Evolutionary conservation across 345 rosid genomes (phyloP), one percentile per base, ranked within the genome.

Genomic region (Syzygium aromaticum): DNA sequence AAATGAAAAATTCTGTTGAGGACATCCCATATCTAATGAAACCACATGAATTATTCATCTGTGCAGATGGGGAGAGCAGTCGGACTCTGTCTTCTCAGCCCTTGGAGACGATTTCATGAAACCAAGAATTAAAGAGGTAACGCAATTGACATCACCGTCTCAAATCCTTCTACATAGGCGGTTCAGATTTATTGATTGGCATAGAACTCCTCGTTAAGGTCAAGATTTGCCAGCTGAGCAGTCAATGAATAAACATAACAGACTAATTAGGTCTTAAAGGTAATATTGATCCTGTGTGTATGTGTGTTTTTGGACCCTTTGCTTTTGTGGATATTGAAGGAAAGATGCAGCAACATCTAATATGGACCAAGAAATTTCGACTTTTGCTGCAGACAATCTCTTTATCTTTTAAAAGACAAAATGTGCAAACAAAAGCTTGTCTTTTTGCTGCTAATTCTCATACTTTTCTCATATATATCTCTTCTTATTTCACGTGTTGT

Each of bases 31-130:
- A 10, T 10, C 7, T 23, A 56, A 85, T 59, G 64, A n/a, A 61
- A 56, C 5, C 4, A 59, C 84, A 16, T 63, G 11, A 61, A 0
- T 61, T 61, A 27, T 59, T 59, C 67, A 59, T 59, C 30, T 53
- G 57, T 64, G 82, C 91, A 97, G 99, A 88, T 97, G 99, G 99
- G 98, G 98, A 88, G 95, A 92, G 52, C 96, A 93, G 85, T 89
- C 97, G 6, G 85, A 64, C 57, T 40, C 27, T 22, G 99, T 97
- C 46, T 97, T 94, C 91, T 3, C 54, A 15, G 78, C 61, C 23
- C 43, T 97, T 86, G 85, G n/a, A 5, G 96, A 92, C 67, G 98
- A 95, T 84, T 97, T 97, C 88, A 97, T 97, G 98, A 95, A 89
- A 85, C 96, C 98, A 11, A 93, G 95, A 84, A 94, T 95, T 78